phyloP scores from a whole-genome alignment of 2,329 filamentous ascomycete species.

The Davidsoniella eucalypti region DNA sequence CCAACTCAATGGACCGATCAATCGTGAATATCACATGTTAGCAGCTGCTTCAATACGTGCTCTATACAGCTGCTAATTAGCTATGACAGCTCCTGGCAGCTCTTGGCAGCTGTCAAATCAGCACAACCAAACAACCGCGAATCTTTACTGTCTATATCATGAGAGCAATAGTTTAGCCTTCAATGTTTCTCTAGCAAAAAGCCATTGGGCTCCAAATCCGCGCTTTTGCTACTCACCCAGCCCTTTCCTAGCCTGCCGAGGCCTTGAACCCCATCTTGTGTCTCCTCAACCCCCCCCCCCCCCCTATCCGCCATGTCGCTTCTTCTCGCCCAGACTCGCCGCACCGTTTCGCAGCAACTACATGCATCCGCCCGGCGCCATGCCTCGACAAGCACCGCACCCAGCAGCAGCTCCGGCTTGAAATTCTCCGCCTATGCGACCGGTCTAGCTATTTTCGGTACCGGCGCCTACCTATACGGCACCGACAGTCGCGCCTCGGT shows the following conservation, averaged over 20 bases:
- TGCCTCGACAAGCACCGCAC: conserved; percentile 19
- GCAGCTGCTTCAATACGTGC: background rate
- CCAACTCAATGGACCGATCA: background rate
- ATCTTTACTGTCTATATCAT: background rate
- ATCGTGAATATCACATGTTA: background rate
- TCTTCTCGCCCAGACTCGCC: conserved; percentile 13
- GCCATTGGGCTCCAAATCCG: conserved; percentile 7
- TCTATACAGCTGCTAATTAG: background rate
- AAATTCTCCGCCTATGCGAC: conserved; percentile 26
- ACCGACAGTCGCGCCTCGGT: conserved; percentile 58
- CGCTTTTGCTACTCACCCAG: background rate
- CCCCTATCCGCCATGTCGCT: conserved; percentile 13
- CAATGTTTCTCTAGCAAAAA: conserved; percentile 6
- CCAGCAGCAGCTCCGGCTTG: conserved; percentile 18
- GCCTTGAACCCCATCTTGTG: background rate
- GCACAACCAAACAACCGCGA: background rate
- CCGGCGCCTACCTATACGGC: conserved; percentile 46
- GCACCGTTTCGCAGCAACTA: conserved; percentile 9
- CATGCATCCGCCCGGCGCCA: conserved; percentile 18
- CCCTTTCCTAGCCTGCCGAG: background rate
- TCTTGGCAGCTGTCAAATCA: conserved; percentile 4
- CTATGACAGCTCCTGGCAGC: background rate
- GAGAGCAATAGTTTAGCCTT: background rate
- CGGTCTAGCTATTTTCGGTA: conserved; percentile 25
- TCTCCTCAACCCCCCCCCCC: background rate